phyloP scores from a whole-genome alignment of 2,329 filamentous ascomycete species.

The Paraconiothyrium brasiliense region DNA sequence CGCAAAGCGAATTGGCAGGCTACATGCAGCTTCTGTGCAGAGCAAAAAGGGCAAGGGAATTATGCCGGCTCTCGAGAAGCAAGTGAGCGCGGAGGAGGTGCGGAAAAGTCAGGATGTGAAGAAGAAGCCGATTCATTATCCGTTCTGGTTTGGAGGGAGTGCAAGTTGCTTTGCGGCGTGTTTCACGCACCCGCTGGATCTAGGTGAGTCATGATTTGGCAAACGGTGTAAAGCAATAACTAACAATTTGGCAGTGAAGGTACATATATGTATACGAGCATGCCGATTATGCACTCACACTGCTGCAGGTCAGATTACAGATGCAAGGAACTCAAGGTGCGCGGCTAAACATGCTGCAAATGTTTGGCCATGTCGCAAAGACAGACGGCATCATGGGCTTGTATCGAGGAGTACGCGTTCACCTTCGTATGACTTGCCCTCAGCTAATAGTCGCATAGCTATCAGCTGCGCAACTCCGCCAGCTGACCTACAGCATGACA shows the following conservation, averaged over 20 bases:
- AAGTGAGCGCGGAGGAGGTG: conserved; percentile 42
- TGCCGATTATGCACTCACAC: conserved; percentile 27
- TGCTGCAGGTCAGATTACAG: conserved; percentile 79
- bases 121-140: conserved; percentile 56
- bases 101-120: conserved; percentile 55
- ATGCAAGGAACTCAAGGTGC: conserved; percentile 76
- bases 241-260: conserved; percentile 55
- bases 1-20: conserved; percentile 15
- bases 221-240: conserved; percentile 21
- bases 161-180: conserved; percentile 90
- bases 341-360: conserved; percentile 80
- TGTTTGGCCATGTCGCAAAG: conserved; percentile 82
- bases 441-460: conserved; percentile 59
- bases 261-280: conserved; percentile 32
- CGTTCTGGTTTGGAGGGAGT: conserved; percentile 91
- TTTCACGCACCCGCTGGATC: conserved; percentile 92
- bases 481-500: conserved; percentile 92
- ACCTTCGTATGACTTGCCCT: not conserved
- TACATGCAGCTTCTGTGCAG: conserved; percentile 42
- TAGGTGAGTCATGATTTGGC: conserved; percentile 69
- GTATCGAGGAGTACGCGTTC: conserved; percentile 75
- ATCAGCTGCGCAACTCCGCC: conserved; percentile 89
- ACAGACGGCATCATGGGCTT: conserved; percentile 80
- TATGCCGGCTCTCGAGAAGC: conserved; percentile 54
- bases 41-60: conserved; percentile 14